phyloP scores from a whole-genome alignment of 2,329 filamentous ascomycete genomes.

The Pestalotiopsis sp. region DNA sequence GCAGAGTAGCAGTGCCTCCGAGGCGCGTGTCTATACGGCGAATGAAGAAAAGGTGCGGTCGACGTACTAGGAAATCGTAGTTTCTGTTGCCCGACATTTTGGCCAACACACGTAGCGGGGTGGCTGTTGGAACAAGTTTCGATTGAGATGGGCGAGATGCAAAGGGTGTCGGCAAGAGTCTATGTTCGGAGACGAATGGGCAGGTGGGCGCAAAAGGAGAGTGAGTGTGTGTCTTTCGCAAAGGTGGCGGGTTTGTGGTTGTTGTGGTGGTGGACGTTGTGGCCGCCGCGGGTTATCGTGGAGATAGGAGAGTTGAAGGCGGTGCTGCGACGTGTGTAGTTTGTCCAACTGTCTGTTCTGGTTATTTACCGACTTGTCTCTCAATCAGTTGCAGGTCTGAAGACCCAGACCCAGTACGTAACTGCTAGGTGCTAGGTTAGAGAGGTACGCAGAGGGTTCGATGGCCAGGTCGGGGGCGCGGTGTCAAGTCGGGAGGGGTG shows the following conservation, averaged over 20 bases:
- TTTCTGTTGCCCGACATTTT: conserved; percentile 96
- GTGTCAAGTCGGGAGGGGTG: neutral
- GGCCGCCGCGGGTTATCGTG: neutral
- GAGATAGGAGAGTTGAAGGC: neutral
- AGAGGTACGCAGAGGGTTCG: neutral
- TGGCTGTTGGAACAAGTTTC: conserved; percentile 18
- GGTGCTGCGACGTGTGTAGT: conserved; percentile 6
- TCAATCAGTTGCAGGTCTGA: neutral
- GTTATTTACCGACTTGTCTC: neutral
- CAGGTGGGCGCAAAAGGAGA: neutral
- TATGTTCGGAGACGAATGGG: neutral
- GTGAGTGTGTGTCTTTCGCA: neutral
- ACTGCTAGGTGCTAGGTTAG: neutral
- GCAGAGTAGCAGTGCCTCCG: neutral
- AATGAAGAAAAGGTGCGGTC: conserved; percentile 14
- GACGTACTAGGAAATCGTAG: conserved; percentile 94
- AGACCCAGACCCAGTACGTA: neutral
- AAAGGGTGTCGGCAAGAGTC: neutral
- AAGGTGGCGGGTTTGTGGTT: neutral
- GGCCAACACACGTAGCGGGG: conserved; percentile 25
- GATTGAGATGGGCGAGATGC: conserved; percentile 18
- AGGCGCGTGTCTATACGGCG: neutral
- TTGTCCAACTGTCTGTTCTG: neutral
- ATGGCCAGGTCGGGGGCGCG: neutral
- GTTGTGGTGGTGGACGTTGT: neutral